These are phyloP conservation scores for Dipodascus albidus DNA, from an alignment of 805 yeast species.

Conservation along the genomic window DNA sequence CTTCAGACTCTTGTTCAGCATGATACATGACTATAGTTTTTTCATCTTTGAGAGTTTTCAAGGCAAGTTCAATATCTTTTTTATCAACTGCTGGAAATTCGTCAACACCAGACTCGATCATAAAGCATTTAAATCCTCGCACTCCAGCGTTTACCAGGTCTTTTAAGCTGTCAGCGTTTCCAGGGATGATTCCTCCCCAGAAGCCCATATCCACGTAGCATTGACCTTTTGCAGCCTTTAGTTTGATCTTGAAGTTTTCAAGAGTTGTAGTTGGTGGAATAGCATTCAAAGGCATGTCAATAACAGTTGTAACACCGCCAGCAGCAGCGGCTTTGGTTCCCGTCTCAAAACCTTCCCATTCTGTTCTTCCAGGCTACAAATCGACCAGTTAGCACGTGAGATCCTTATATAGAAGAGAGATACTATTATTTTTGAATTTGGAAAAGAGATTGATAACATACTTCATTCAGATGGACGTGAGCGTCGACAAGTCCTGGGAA, in stretches of 20 bases:
- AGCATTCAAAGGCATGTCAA: slow-evolving; percentile 94
- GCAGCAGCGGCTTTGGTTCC: slow-evolving; percentile 92
- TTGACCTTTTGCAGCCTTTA: slow-evolving; percentile 68
- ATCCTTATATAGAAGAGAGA: background rate
- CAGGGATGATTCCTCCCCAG: slow-evolving; percentile 93
- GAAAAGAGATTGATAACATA: slow-evolving; percentile 2
- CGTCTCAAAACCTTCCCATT: slow-evolving; percentile 97
- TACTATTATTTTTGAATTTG: background rate
- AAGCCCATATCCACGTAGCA: slow-evolving; percentile 91
- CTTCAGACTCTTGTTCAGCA: slow-evolving; percentile 68
- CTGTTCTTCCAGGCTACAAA: slow-evolving; percentile 79
- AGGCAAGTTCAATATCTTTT: slow-evolving; percentile 52
- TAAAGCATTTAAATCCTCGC: slow-evolving; percentile 85
- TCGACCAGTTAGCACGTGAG: background rate
- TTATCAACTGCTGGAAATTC: slow-evolving; percentile 80
- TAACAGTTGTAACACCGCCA: slow-evolving; percentile 93
- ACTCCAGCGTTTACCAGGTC: slow-evolving; percentile 82
- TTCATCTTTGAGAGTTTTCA: slow-evolving; percentile 47
- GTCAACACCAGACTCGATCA: slow-evolving; percentile 92
- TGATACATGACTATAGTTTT: slow-evolving; percentile 81
- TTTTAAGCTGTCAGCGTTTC: slow-evolving; percentile 51
- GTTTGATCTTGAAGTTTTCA: slow-evolving; percentile 59
- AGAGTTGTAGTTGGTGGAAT: slow-evolving; percentile 91
- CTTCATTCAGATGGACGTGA: slow-evolving; percentile 85
- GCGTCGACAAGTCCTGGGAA: slow-evolving; percentile 91